phyloP scores from a whole-genome alignment of 441 rosid species.

The Pelargonium myrrhifolium region DNA sequence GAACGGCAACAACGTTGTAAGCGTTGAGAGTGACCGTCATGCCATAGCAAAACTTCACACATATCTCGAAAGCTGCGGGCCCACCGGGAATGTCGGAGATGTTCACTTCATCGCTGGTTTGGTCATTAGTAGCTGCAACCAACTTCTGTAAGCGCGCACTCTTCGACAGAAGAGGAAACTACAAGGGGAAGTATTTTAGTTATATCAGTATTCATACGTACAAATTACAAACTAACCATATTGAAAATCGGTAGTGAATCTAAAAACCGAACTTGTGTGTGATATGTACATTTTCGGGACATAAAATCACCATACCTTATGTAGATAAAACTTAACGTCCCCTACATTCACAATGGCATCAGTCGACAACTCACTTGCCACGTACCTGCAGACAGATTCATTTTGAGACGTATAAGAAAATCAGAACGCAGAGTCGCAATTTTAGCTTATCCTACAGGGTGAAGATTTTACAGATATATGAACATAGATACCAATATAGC shows the following conservation, averaged over 20 bases:
- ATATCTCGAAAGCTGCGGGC: conserved; percentile 73
- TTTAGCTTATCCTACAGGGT: too few species aligned
- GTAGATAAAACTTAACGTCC: conserved; percentile 80
- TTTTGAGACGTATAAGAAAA: too few species aligned
- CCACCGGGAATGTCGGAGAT: conserved; percentile 81
- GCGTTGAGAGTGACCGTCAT: conserved; percentile 84
- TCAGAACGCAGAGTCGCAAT: too few species aligned
- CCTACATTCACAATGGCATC: conserved; percentile 67
- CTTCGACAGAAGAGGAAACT: conserved; percentile 93
- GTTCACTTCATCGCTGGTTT: conserved; percentile 44
- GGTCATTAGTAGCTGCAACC: conserved; percentile 46
- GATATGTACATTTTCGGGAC: neutral
- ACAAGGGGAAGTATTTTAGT: conserved; percentile 13
- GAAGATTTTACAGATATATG: too few species aligned
- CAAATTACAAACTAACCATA: too few species aligned
- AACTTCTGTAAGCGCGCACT: conserved; percentile 65
- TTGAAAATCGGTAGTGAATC: too few species aligned
- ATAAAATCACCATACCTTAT: conserved; percentile 48
- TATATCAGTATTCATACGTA: neutral
- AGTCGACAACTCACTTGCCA: conserved; percentile 62
- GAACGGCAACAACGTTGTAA: conserved; percentile 70
- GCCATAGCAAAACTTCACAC: conserved; percentile 95
- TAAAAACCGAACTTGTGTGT: neutral
- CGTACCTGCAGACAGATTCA: conserved; percentile 69
- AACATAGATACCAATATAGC: too few species aligned